Conservation (phyloP, 2,329 filamentous ascomycete species). For the Fusarium pseudocircinatum region DNA sequence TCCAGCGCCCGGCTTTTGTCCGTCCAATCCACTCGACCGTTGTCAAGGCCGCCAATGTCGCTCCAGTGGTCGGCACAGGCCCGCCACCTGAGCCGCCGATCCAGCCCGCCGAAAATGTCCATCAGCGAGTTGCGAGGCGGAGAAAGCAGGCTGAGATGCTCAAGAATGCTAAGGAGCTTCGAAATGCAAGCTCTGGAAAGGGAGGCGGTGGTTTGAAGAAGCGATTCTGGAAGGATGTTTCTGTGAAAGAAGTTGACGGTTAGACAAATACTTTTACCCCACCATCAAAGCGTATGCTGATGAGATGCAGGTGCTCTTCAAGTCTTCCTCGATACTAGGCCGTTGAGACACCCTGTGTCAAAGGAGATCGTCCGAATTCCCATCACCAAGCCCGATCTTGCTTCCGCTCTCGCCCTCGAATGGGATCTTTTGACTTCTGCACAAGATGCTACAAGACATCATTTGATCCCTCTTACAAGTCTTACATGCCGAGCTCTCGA, state of each 20-base stretch:
- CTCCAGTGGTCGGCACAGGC: conserved; percentile 64
- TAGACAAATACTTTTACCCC: conserved; percentile 34
- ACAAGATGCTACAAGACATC: conserved; percentile 84
- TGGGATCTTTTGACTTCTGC: conserved; percentile 88
- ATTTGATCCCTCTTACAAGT: conserved; percentile 91
- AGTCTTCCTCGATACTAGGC: conserved; percentile 79
- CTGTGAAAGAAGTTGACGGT: conserved; percentile 75
- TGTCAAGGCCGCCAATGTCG: conserved; percentile 56
- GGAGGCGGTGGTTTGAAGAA: conserved; percentile 64
- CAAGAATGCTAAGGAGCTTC: conserved; percentile 60
- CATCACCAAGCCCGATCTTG: conserved; percentile 79
- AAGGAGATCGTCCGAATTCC: conserved; percentile 80
- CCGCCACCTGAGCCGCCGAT: conserved; percentile 67
- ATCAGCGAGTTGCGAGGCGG: conserved; percentile 60
- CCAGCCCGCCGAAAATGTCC: conserved; percentile 53
- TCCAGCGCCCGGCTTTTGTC: conserved; percentile 25
- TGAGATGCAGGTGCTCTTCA: conserved; percentile 57
- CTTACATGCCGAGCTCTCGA: conserved; percentile 85
- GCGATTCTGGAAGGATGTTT: conserved; percentile 90
- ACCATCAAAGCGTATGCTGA: conserved; percentile 11
- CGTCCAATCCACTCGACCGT: conserved; percentile 48
- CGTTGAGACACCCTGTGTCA: conserved; percentile 79
- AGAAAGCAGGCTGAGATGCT: conserved; percentile 65
- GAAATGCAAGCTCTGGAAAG: conserved; percentile 49
- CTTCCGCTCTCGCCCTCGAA: conserved; percentile 86